Conservation (phyloP, 805 yeast genomes). For the Dipodascus geniculatus region DNA sequence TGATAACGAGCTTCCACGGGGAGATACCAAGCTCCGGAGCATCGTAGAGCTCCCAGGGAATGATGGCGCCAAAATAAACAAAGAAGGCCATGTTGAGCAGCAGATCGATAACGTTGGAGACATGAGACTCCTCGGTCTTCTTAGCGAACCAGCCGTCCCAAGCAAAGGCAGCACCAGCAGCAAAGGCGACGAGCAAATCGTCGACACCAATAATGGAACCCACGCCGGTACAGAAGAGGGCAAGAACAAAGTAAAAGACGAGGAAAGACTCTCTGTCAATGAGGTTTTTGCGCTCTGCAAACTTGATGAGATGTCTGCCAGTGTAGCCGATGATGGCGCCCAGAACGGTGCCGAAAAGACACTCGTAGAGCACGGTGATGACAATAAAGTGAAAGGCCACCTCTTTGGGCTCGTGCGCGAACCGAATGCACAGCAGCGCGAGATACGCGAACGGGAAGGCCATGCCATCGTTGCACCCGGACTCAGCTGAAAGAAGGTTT, state of each 20-base stretch:
- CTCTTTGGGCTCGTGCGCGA: constrained; percentile 50
- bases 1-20: constrained; percentile 68
- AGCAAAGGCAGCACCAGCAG: constrained; percentile 87
- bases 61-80: constrained; percentile 80
- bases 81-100: constrained; percentile 75
- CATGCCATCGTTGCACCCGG: constrained; percentile 92
- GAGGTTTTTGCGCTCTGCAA: constrained; percentile 54
- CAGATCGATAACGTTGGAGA: constrained; percentile 82
- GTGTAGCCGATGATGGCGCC: constrained; percentile 64
- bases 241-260: constrained; percentile 70
- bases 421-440: constrained; percentile 53
- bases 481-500: constrained; percentile 71
- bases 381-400: constrained; percentile 75
- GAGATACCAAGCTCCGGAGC: constrained; percentile 45
- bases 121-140: constrained; percentile 74
- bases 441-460: constrained; percentile 81
- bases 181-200: constrained; percentile 77
- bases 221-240: constrained; percentile 78
- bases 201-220: constrained; percentile 84
- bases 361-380: constrained; percentile 68
- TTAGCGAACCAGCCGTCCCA: constrained; percentile 89
- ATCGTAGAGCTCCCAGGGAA: constrained; percentile 80
- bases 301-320: constrained; percentile 59
- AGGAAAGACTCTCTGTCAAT: constrained; percentile 85
- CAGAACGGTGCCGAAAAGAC: constrained; percentile 63